These are phyloP conservation scores for Calocera cornea DNA, from an alignment of 768 basidiomycete species.

Conservation along the genomic window DNA sequence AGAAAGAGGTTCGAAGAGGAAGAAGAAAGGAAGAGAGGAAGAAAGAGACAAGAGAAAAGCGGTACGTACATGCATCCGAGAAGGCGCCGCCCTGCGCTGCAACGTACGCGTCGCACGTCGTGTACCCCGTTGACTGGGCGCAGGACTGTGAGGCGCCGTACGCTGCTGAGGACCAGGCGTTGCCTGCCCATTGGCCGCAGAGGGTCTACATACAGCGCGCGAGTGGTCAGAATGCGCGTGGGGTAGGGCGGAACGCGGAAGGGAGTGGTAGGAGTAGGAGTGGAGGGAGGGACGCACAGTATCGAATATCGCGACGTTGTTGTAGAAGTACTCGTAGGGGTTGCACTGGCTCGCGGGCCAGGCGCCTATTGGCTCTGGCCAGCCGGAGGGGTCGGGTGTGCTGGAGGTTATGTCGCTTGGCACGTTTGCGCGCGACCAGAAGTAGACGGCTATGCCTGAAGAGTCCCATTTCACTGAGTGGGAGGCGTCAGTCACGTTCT, in stretches of 20 bases:
- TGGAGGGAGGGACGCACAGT: no score
- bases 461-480: slow-evolving; percentile 58
- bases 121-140: slow-evolving; percentile 64
- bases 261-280: no score
- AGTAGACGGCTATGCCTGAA: slow-evolving; percentile 64
- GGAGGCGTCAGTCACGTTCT: slow-evolving; percentile 7
- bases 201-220: slow-evolving; percentile 7
- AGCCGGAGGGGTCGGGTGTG: slow-evolving; percentile 56
- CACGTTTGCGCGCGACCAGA: slow-evolving; percentile 60
- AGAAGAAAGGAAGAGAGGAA: no score
- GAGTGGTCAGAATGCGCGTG: slow-evolving; percentile 11
- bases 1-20: no score
- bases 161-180: slow-evolving; percentile 61
- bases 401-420: slow-evolving; percentile 62
- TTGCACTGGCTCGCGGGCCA: slow-evolving; percentile 67
- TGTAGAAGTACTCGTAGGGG: slow-evolving; percentile 63
- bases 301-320: slow-evolving; percentile 69
- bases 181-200: slow-evolving; percentile 76
- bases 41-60: slow-evolving; percentile 3
- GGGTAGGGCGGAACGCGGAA: background rate
- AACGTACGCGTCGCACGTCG: slow-evolving; percentile 70
- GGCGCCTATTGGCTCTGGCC: slow-evolving; percentile 65
- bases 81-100: slow-evolving; percentile 56
- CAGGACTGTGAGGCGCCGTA: slow-evolving; percentile 79
- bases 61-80: slow-evolving; percentile 58